A percentile compares a stretch with the other conserved stretches of the same genome.
phyloP scores from a whole-genome alignment of 495 filamentous ascomycete genomes.

The Penicillium goetzii region DNA sequence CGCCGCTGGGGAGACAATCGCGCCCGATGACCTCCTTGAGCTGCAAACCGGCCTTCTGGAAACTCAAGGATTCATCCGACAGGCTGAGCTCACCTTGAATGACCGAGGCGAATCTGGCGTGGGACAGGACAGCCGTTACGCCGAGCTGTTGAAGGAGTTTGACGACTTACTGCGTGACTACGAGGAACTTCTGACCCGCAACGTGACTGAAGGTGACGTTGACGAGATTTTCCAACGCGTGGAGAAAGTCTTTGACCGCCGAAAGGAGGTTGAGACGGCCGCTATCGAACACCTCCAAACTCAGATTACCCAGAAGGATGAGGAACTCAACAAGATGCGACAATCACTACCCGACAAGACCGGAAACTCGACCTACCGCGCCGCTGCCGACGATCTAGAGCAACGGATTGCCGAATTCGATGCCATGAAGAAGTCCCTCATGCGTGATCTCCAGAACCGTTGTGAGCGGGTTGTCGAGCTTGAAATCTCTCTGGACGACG shows the following conservation, averaged over 20 bases:
- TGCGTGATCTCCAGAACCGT: constrained; percentile 97
- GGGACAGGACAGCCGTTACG: constrained; percentile 65
- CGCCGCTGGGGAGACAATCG: constrained; percentile 73
- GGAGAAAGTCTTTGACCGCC: constrained; percentile 72
- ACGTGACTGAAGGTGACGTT: constrained; percentile 74
- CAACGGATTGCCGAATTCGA: constrained; percentile 99
- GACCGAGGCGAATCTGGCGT: constrained; percentile 64
- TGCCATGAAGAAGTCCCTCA: constrained; percentile 98
- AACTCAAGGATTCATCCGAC: constrained; percentile 88
- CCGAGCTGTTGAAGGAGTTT: constrained; percentile 74
- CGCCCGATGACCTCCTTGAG: constrained; percentile 77
- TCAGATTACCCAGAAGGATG: constrained; percentile 69
- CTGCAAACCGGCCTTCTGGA: constrained; percentile 79
- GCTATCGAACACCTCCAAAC: constrained; percentile 71
- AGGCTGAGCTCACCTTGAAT: constrained; percentile 82
- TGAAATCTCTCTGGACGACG: constrained; percentile 95
- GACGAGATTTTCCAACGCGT: constrained; percentile 81
- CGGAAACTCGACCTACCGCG: constrained; percentile 63
- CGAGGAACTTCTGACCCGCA: constrained; percentile 77
- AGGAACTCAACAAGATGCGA: constrained; percentile 78
- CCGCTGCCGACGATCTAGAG: constrained; percentile 90
- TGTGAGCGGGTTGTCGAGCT: constrained; percentile 98
- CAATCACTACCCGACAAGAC: constrained; percentile 77
- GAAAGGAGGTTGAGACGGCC: constrained; percentile 70
- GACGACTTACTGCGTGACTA: constrained; percentile 77